phyloP scores from a whole-genome alignment of 2,329 filamentous ascomycete genomes.

The Ophiocordyceps camponoti-floridani region DNA sequence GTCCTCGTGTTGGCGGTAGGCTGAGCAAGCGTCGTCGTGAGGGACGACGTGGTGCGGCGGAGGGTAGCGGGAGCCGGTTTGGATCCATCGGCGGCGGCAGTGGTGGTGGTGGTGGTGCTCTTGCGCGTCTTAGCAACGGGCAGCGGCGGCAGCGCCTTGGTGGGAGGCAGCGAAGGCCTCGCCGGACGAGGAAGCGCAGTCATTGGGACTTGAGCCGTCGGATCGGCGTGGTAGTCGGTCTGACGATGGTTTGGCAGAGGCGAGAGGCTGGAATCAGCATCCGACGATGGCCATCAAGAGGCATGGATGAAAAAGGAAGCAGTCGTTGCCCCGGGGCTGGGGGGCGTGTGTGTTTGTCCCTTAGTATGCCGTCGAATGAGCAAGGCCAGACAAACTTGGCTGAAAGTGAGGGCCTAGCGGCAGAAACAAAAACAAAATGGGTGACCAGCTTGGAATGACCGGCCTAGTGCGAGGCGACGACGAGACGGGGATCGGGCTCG shows the following conservation, averaged over 20 bases:
- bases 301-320: not conserved
- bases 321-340: not conserved
- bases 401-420: no score
- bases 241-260: not conserved
- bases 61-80: constrained; percentile 40
- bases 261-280: not conserved
- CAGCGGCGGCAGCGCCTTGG: constrained; percentile 53
- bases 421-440: no score
- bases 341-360: not conserved
- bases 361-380: no score
- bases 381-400: no score
- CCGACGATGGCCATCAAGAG: not conserved
- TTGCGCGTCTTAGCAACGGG: constrained; percentile 58
- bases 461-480: not conserved
- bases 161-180: constrained; percentile 53
- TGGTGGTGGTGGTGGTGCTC: constrained; percentile 20
- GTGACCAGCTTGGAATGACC: not conserved
- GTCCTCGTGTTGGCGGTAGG: constrained; percentile 40
- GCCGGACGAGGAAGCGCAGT: constrained; percentile 50
- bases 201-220: constrained; percentile 3
- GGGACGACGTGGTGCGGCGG: constrained; percentile 32
- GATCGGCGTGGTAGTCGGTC: not conserved
- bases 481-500: not conserved
- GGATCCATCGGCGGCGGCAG: constrained; percentile 27
- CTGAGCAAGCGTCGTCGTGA: constrained; percentile 35